Percentiles rank a stretch among this genome's conserved stretches.
These are phyloP conservation scores for Xanthoconium stramineum DNA, from an alignment of 768 basidiomycete genomes.

Conservation along the genomic window DNA sequence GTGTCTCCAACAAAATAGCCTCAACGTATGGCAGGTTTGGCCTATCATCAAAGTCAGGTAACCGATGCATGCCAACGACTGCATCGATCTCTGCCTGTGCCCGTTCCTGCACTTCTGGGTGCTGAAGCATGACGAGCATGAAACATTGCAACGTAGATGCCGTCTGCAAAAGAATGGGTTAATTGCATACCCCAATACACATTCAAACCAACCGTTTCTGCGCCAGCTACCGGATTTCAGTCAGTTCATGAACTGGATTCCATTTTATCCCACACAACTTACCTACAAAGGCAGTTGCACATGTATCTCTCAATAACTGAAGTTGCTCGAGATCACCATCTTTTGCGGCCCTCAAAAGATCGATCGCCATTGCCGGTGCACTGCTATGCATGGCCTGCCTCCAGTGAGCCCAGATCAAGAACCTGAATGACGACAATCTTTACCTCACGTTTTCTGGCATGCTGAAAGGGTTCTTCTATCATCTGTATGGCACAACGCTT, in stretches of 20 bases:
- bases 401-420: not conserved
- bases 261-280: not conserved
- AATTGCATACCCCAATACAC: not conserved
- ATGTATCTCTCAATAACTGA: constrained; percentile 4
- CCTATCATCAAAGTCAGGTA: too few relatives aligned
- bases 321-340: constrained; percentile 9
- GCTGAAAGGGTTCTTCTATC: constrained; percentile 16
- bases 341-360: constrained; percentile 3
- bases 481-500: constrained; percentile 7
- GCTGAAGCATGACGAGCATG: constrained; percentile 30
- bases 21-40: too few relatives aligned
- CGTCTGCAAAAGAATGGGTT: constrained; percentile 1
- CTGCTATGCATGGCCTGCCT: constrained; percentile 12
- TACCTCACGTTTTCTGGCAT: constrained; percentile 13
- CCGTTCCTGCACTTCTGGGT: constrained; percentile 31
- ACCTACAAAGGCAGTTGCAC: constrained; percentile 10
- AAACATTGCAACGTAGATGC: constrained; percentile 20
- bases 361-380: constrained; percentile 10
- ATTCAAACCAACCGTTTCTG: constrained; percentile 15
- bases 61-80: too few relatives aligned
- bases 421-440: not conserved
- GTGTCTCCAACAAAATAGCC: too few relatives aligned
- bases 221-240: constrained; percentile 12
- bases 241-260: not conserved
- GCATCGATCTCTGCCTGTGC: constrained; percentile 32